Conservation (phyloP, 352 stramenopile genomes). For the Thalassiosira hispida region DNA sequence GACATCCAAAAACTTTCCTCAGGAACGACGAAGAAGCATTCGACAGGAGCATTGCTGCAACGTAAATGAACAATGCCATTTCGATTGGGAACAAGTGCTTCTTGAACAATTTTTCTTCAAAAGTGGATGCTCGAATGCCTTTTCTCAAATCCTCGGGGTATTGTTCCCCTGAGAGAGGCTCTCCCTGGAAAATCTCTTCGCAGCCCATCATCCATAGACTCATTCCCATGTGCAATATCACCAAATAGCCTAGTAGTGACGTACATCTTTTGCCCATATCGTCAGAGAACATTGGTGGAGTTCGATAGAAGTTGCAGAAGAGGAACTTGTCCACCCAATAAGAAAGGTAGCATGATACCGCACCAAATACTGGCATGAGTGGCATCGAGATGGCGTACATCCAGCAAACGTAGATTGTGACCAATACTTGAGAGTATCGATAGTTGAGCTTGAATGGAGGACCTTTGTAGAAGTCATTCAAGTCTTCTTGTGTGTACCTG, state of each 20-base stretch:
- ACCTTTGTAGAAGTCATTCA: conserved; percentile 75
- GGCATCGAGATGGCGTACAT: conserved; percentile 82
- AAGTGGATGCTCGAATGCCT: conserved; percentile 12
- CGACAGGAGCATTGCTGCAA: conserved; percentile 30
- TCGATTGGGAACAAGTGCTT: conserved; percentile 57
- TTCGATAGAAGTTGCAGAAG: conserved; percentile 83
- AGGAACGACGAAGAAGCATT: conserved; percentile 41
- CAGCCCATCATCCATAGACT: conserved; percentile 65
- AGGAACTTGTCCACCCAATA: conserved; percentile 86
- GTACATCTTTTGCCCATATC: conserved; percentile 62
- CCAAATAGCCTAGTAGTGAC: conserved; percentile 49
- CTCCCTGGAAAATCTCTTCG: conserved; percentile 58
- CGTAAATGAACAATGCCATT: conserved; percentile 36
- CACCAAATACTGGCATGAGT: conserved; percentile 77
- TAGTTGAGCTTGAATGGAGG: conserved; percentile 72
- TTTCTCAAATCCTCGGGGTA: conserved; percentile 23
- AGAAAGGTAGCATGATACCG: conserved; percentile 75
- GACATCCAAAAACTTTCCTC: conserved; percentile 36
- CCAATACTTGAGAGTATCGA: conserved; percentile 75
- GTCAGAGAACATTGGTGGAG: conserved; percentile 75
- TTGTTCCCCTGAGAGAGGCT: conserved; percentile 39
- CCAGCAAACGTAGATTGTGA: conserved; percentile 84
- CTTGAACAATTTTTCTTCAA: conserved; percentile 50
- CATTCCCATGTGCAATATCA: conserved; percentile 62
- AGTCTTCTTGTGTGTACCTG: conserved; percentile 69